Evolutionary conservation across 2,329 filamentous ascomycete genomes (phyloP).

Genomic region (Davidsoniella australis): DNA sequence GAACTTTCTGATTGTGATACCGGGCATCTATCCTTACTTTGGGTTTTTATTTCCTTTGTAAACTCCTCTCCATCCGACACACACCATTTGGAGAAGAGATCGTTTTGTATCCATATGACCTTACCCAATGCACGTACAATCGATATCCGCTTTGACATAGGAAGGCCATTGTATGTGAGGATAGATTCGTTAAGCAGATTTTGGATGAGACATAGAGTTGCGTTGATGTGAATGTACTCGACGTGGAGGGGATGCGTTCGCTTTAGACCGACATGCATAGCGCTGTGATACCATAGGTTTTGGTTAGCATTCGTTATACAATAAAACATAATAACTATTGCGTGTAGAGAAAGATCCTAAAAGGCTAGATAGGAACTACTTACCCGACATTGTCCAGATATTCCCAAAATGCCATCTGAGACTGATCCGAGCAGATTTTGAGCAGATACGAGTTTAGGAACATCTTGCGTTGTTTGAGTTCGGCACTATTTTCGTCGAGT

Average conservation of each 20-base stretch:
- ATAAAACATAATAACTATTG: not conserved
- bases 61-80: slow-evolving; percentile 51
- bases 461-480: slow-evolving; percentile 63
- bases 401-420: slow-evolving; percentile 63
- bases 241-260: slow-evolving; percentile 57
- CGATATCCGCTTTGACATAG: slow-evolving; percentile 50
- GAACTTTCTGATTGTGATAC: too few species aligned
- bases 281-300: slow-evolving; percentile 22
- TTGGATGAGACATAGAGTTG: slow-evolving; percentile 56
- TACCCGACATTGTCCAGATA: slow-evolving; percentile 71
- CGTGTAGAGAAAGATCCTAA: not conserved
- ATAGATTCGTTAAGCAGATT: slow-evolving; percentile 64
- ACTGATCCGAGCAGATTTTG: slow-evolving; percentile 58
- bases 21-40: too few species aligned
- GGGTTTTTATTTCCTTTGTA: not conserved
- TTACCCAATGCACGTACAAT: slow-evolving; percentile 63
- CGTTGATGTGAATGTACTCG: slow-evolving; percentile 65
- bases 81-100: slow-evolving; percentile 73
- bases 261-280: slow-evolving; percentile 69
- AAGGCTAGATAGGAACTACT: slow-evolving; percentile 17
- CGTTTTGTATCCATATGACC: slow-evolving; percentile 78
- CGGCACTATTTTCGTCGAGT: slow-evolving; percentile 50
- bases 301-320: not conserved
- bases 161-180: slow-evolving; percentile 50
- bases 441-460: slow-evolving; percentile 56